Evolutionary conservation across 2,329 filamentous ascomycete genomes (phyloP).

Genomic region (Fusarium pilosicola): DNA sequence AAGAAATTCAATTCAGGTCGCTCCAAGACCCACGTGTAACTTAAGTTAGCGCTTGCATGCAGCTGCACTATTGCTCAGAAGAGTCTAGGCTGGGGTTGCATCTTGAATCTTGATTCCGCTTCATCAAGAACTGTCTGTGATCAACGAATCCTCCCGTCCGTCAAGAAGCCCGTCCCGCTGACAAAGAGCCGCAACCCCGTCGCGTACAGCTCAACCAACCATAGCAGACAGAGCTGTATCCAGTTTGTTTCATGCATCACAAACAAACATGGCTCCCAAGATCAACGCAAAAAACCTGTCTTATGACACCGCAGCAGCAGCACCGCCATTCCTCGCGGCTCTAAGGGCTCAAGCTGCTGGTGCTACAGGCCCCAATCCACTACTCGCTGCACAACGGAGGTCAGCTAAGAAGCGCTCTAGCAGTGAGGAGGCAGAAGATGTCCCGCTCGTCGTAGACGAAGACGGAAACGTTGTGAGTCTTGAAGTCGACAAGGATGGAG

Average conservation of each 20-base stretch:
- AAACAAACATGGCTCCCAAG: constrained; percentile 60
- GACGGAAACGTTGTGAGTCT: constrained; percentile 70
- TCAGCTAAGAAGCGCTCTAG: constrained; percentile 64
- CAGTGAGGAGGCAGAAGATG: constrained; percentile 80
- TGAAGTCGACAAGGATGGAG: constrained; percentile 57
- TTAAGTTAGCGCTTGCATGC: constrained; percentile 8
- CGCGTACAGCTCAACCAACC: constrained; percentile 23
- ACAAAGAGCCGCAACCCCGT: constrained; percentile 29
- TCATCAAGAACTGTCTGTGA: constrained; percentile 2
- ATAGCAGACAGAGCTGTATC: background rate
- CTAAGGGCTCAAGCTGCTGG: constrained; percentile 63
- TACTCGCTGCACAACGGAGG: constrained; percentile 61
- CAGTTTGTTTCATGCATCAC: background rate
- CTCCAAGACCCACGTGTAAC: constrained; percentile 18
- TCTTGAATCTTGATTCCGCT: constrained; percentile 2
- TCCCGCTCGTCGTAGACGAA: constrained; percentile 79
- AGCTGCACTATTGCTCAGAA: constrained; percentile 20
- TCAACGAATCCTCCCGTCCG: background rate
- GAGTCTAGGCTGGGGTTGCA: constrained; percentile 7
- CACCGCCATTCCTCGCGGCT: constrained; percentile 69
- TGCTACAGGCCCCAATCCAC: constrained; percentile 62
- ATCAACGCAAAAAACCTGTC: constrained; percentile 77
- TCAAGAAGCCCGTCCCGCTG: constrained; percentile 14
- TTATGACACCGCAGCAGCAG: constrained; percentile 68
- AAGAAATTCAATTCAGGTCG: constrained; percentile 6